Evolutionary conservation across 2,329 filamentous ascomycete genomes (phyloP).

Genomic region (Botrytis medusae): DNA sequence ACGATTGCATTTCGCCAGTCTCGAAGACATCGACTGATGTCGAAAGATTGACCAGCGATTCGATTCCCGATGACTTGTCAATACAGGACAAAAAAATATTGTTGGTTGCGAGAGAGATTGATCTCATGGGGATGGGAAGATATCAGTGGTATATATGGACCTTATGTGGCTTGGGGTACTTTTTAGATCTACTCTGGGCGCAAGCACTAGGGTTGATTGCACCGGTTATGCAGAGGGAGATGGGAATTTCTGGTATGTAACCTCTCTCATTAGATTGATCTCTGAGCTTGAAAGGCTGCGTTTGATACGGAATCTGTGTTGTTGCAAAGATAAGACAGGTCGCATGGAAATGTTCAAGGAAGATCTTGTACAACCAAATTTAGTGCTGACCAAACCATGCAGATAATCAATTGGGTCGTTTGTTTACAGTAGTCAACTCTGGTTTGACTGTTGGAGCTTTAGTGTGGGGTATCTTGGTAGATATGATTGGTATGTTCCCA

Average conservation of each 20-base stretch:
- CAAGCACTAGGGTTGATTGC: constrained; percentile 34
- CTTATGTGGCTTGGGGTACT: constrained; percentile 36
- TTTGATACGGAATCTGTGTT: neutral
- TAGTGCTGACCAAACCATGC: neutral
- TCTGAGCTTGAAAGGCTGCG: neutral
- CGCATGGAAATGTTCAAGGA: constrained; percentile 1
- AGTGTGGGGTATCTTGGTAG: constrained; percentile 31
- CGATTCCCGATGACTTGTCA: constrained; percentile 4
- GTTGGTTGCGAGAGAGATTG: constrained; percentile 28
- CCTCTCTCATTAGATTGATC: neutral
- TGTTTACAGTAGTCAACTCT: constrained; percentile 31
- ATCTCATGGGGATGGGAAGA: constrained; percentile 32
- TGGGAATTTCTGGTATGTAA: constrained; percentile 28
- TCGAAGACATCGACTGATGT: neutral
- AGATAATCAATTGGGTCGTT: constrained; percentile 27
- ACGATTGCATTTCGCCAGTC: neutral
- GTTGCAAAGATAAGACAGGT: neutral
- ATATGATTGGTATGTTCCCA: constrained; percentile 30
- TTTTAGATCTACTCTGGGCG: constrained; percentile 36
- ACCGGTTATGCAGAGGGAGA: constrained; percentile 29
- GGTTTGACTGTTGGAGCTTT: constrained; percentile 32
- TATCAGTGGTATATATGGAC: constrained; percentile 37
- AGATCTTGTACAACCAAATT: neutral
- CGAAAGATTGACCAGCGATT: neutral
- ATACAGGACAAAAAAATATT: constrained; percentile 27